Evolutionary conservation across 2,329 filamentous ascomycete species (phyloP).

Genomic region (Aspergillus sp.): DNA sequence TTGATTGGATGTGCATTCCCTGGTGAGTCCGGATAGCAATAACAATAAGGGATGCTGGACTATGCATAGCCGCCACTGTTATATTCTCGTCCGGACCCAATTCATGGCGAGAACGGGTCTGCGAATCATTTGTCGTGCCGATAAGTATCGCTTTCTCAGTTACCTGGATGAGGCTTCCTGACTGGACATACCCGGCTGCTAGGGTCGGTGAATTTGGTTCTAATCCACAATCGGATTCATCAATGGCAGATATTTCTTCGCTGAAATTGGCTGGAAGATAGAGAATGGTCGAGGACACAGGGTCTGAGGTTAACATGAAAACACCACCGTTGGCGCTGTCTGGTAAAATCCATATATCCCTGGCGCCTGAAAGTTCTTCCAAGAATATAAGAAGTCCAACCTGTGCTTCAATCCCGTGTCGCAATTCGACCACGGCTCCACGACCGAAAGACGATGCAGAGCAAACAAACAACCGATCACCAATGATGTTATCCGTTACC

Average conservation of each 20-base stretch:
- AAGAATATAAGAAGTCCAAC: conserved; percentile 51
- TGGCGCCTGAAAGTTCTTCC: conserved; percentile 41
- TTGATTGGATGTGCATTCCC: conserved; percentile 29
- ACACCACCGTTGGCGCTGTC: conserved; percentile 31
- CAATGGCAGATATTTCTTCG: conserved; percentile 40
- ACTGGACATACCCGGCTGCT: conserved; percentile 39
- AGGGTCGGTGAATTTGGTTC: conserved; percentile 45
- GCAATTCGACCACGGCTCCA: conserved; percentile 67
- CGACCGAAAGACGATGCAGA: conserved; percentile 60
- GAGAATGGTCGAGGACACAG: conserved; percentile 40
- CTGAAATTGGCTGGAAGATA: conserved; percentile 37
- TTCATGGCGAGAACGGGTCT: conserved; percentile 22
- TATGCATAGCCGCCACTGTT: conserved; percentile 33
- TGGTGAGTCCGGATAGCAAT: conserved; percentile 26
- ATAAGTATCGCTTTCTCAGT: conserved; percentile 39
- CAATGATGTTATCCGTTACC: conserved; percentile 27
- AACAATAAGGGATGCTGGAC: conserved; percentile 27
- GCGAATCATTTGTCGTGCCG: conserved; percentile 22
- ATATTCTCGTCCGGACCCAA: conserved; percentile 24
- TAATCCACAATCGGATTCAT: conserved; percentile 40
- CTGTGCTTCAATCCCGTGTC: conserved; percentile 68
- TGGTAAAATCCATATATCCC: conserved; percentile 46
- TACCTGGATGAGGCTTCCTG: conserved; percentile 42
- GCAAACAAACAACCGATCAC: conserved; percentile 65
- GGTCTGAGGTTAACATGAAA: conserved; percentile 44